Conservation (phyloP, 1,139 yeast species). For the Sugiyamaella sp. region DNA sequence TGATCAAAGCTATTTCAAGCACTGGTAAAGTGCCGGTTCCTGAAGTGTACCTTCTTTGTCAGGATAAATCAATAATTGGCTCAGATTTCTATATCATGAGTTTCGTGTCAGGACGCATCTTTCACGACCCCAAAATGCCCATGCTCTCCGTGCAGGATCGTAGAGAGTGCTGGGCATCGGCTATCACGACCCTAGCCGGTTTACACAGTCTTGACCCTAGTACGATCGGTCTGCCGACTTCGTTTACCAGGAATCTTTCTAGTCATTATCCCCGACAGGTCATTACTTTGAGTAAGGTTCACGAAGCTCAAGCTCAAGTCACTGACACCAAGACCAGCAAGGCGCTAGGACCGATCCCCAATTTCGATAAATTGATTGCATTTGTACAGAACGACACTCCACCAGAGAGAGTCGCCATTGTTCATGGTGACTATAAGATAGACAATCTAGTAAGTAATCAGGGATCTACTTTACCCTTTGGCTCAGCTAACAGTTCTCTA, state of each 20-base stretch:
- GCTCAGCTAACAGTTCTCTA: no score
- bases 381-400: constrained; percentile 58
- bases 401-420: constrained; percentile 51
- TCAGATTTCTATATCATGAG: constrained; percentile 70
- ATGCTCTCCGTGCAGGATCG: constrained; percentile 40
- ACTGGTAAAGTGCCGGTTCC: constrained; percentile 57
- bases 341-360: constrained; percentile 55
- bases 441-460: constrained; percentile 50
- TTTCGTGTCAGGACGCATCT: constrained; percentile 60
- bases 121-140: constrained; percentile 58
- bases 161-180: constrained; percentile 52
- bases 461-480: background rate
- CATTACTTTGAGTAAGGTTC: constrained; percentile 52
- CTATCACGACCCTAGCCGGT: constrained; percentile 54
- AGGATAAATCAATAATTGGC: constrained; percentile 66
- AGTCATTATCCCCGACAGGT: constrained; percentile 61
- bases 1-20: constrained; percentile 48
- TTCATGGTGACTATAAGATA: constrained; percentile 71
- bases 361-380: constrained; percentile 48
- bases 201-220: constrained; percentile 57
- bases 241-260: constrained; percentile 49
- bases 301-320: constrained; percentile 51
- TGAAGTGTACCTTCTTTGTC: constrained; percentile 65
- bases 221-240: constrained; percentile 46
- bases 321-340: constrained; percentile 38